A percentile compares a stretch with the other conserved stretches of the same genome.
Evolutionary conservation across 169 alveolate genomes (phyloP).

Genomic region (Eimeria tenella): DNA sequence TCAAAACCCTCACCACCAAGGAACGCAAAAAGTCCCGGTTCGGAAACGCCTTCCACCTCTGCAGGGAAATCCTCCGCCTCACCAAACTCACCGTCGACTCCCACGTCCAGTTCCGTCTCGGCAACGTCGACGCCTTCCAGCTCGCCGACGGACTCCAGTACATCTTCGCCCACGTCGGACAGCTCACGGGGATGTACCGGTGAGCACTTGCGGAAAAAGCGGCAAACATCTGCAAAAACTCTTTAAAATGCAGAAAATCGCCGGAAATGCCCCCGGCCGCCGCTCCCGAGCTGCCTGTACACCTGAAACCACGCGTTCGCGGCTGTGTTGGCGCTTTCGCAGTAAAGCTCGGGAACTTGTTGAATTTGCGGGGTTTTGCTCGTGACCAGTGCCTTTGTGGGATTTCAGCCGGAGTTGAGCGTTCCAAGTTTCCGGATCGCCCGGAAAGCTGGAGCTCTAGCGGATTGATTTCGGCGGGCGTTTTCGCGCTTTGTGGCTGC

Average conservation of each 20-base stretch:
- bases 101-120: conserved; percentile 98
- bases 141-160: conserved; percentile 99
- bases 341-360: no score
- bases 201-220: background rate
- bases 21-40: conserved; percentile 99
- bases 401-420: no score
- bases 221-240: no score
- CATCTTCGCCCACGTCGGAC: conserved; percentile 99
- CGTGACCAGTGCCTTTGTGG: no score
- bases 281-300: no score
- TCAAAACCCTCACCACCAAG: conserved; percentile 99
- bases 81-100: conserved; percentile 99
- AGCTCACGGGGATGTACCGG: conserved; percentile 99
- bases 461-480: background rate
- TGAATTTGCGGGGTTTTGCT: no score
- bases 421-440: no score
- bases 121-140: conserved; percentile 99
- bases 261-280: no score
- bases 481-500: background rate
- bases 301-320: no score
- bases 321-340: no score
- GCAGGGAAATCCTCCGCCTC: conserved; percentile 99
- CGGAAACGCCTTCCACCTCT: conserved; percentile 99
- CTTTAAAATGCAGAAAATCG: no score
- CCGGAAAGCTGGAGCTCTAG: no score